Evolutionary conservation across 1,139 yeast species (phyloP), one percentile per base, ranked within the genome.

Genomic region (Candida gigantensis): DNA sequence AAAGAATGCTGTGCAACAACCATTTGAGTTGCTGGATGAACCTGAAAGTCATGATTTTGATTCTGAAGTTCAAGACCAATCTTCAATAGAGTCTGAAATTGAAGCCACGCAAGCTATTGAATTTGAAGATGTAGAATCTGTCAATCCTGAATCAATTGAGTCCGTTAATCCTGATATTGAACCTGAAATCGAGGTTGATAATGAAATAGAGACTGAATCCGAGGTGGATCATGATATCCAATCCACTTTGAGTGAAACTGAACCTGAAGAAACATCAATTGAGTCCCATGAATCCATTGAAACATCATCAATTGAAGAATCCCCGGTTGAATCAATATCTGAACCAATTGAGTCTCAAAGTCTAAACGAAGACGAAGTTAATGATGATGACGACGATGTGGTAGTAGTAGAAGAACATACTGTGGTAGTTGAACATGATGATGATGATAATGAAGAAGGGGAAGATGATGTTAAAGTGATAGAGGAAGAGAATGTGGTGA

Each of bases 1-100:
- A n/a, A n/a, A n/a, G n/a, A n/a, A n/a, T n/a, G n/a, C n/a, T n/a
- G n/a, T n/a, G n/a, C n/a, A n/a, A n/a, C n/a, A n/a, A n/a, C n/a
- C n/a, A n/a, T n/a, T n/a, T n/a, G n/a, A n/a, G n/a, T n/a, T n/a
- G n/a, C n/a, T n/a, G n/a, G 31, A 12, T 11, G 41, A 37, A 18
- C 21, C 18, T 20, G 38, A 6, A 6, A 32, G n/a, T n/a, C n/a
- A 24, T 5, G 27, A 30, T 13, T 20, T 29, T 29, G 32, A 29
- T 3, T 13, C 13, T 15, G 23, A 20, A 4, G 23, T 20, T 4
- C 26, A 21, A 14, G 10, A 21, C 15, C 26, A 20, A 21, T 29
- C n/a, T n/a, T 28, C 12, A 7, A 41, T 27, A 12, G 38, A 37
- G 19, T 20, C 19, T 3, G 20, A 28, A 20, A 20, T 17, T 16